Percentiles rank a stretch among this genome's conserved stretches.
Conservation (phyloP, 2,329 filamentous ascomycete species). For the Cryoendolithus antarcticus region DNA sequence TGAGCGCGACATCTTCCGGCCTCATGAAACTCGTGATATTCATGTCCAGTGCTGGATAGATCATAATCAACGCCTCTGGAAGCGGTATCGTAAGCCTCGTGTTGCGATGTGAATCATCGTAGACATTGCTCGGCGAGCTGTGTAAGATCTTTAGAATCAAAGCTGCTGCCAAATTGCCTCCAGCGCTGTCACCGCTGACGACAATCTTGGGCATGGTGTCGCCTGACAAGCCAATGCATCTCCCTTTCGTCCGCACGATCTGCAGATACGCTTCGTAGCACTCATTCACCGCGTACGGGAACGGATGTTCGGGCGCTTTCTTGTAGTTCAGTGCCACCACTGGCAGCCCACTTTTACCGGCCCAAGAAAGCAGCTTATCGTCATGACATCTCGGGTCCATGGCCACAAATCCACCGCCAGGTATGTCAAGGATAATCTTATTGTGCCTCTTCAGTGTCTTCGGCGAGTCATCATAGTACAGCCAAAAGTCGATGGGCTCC, state of each 20-base stretch:
- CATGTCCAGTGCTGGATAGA: constrained; percentile 89
- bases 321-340: constrained; percentile 84
- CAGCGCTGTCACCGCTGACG: constrained; percentile 63
- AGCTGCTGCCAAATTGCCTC: constrained; percentile 65
- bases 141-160: constrained; percentile 85
- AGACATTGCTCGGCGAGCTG: constrained; percentile 32
- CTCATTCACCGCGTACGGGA: constrained; percentile 75
- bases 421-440: constrained; percentile 75
- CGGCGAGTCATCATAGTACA: constrained; percentile 86
- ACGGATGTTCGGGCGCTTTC: constrained; percentile 74
- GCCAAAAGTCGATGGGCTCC: constrained; percentile 73
- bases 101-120: constrained; percentile 30
- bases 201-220: constrained; percentile 54
- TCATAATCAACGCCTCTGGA: constrained; percentile 69
- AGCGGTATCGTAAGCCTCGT: constrained; percentile 40
- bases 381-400: constrained; percentile 94
- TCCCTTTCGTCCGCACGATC: constrained; percentile 56
- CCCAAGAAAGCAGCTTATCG: constrained; percentile 88
- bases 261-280: constrained; percentile 76
- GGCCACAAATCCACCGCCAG: constrained; percentile 88
- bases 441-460: constrained; percentile 63
- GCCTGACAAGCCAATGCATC: constrained; percentile 64
- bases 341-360: constrained; percentile 75
- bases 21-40: constrained; percentile 99
- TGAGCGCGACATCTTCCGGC: constrained; percentile 91